Percentiles rank a stretch among this genome's conserved stretches.
Conservation (phyloP, 495 filamentous ascomycete genomes). For the Filosporella fistucella region DNA sequence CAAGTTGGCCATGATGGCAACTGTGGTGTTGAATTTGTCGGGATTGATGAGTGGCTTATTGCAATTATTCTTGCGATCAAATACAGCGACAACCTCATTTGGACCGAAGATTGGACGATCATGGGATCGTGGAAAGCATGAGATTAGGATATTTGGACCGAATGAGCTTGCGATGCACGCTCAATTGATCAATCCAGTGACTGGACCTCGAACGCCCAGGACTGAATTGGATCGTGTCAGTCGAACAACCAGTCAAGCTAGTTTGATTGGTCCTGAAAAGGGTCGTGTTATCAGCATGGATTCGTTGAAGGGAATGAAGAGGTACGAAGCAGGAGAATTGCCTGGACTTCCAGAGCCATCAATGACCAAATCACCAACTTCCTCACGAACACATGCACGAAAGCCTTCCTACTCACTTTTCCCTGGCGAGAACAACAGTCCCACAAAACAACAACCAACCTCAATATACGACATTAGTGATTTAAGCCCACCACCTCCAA, state of each 20-base stretch:
- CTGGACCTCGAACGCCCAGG: slow-evolving; percentile 12
- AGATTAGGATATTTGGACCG: slow-evolving; percentile 26
- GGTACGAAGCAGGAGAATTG: not conserved
- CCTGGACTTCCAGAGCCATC: slow-evolving; percentile 1
- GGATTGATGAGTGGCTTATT: slow-evolving; percentile 29
- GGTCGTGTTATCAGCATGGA: slow-evolving; percentile 19
- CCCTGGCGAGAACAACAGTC: slow-evolving; percentile 10
- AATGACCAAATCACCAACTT: not conserved
- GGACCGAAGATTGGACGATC: slow-evolving; percentile 14
- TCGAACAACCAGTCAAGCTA: slow-evolving; percentile 12
- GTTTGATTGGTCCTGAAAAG: slow-evolving; percentile 18
- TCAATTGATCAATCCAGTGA: slow-evolving; percentile 21
- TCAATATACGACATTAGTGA: slow-evolving; percentile 20
- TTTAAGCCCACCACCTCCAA: slow-evolving; percentile 19
- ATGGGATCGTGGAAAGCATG: slow-evolving; percentile 18
- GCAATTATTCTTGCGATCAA: slow-evolving; percentile 31
- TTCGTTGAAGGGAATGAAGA: slow-evolving; percentile 8
- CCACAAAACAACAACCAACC: slow-evolving; percentile 1
- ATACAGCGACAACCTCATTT: slow-evolving; percentile 29
- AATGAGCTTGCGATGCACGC: slow-evolving; percentile 24
- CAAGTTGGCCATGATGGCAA: slow-evolving; percentile 30
- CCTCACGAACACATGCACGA: slow-evolving; percentile 4
- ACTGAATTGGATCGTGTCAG: not conserved
- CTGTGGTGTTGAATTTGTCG: slow-evolving; percentile 31
- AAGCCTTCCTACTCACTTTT: slow-evolving; percentile 22